Evolutionary conservation across 1,284 basidiomycete species (phyloP).

Genomic region (Violaceomyces palustris): DNA sequence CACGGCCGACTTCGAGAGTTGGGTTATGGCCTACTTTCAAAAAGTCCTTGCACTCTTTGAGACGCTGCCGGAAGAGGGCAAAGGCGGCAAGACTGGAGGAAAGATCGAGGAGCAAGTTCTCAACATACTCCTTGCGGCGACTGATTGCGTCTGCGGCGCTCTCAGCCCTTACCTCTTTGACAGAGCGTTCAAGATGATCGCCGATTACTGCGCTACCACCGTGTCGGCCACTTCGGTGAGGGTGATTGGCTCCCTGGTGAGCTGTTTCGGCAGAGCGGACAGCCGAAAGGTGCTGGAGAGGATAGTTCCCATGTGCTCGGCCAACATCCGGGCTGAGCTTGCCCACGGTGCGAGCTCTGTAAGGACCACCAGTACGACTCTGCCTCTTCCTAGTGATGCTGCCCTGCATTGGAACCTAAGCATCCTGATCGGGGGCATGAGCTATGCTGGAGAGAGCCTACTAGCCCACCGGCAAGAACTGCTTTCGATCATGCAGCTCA

Average conservation of each 20-base stretch:
- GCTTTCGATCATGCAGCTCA: slow-evolving; percentile 64
- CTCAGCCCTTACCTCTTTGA: slow-evolving; percentile 83
- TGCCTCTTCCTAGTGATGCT: slow-evolving; percentile 80
- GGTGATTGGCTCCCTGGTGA: slow-evolving; percentile 82
- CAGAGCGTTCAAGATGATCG: slow-evolving; percentile 75
- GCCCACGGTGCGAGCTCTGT: slow-evolving; percentile 86
- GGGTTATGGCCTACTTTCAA: slow-evolving; percentile 82
- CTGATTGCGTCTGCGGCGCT: slow-evolving; percentile 80
- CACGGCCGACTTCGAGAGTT: slow-evolving; percentile 74
- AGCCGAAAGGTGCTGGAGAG: slow-evolving; percentile 72
- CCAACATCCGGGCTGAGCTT: slow-evolving; percentile 79
- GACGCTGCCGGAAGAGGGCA: slow-evolving; percentile 87
- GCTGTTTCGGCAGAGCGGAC: slow-evolving; percentile 75
- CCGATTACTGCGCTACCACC: slow-evolving; percentile 73
- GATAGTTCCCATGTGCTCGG: slow-evolving; percentile 73
- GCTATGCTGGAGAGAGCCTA: slow-evolving; percentile 52
- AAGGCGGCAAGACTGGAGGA: slow-evolving; percentile 67
- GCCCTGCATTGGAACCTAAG: slow-evolving; percentile 80
- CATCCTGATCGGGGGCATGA: slow-evolving; percentile 44
- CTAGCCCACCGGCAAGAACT: slow-evolving; percentile 68
- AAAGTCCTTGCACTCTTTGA: slow-evolving; percentile 82
- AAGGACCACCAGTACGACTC: slow-evolving; percentile 78
- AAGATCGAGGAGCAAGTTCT: slow-evolving; percentile 79
- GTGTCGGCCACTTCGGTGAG: slow-evolving; percentile 72
- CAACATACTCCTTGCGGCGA: slow-evolving; percentile 72